Percentiles rank a stretch among this genome's conserved stretches.
Conservation (phyloP, 306 rosid species). For the Cucurbita maxima region DNA sequence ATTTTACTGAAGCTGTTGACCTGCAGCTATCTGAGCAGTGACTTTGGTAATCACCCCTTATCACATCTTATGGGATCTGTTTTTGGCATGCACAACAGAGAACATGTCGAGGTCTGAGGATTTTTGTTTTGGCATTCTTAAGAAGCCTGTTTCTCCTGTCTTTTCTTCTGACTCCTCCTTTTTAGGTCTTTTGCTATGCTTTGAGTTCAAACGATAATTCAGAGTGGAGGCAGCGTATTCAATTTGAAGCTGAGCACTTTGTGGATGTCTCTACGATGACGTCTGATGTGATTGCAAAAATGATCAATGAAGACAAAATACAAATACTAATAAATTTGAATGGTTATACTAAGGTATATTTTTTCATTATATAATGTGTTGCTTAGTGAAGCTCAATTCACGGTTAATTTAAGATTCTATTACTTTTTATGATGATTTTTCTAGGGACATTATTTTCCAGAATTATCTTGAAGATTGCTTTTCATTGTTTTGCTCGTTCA, state of each 20-base stretch:
- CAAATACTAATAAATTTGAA: slow-evolving; percentile 84
- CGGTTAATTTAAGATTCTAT: neutral
- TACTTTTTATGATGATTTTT: neutral
- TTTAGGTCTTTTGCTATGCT: slow-evolving; percentile 87
- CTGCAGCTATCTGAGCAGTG: slow-evolving; percentile 51
- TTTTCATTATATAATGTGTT: neutral
- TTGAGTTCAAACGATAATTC: slow-evolving; percentile 89
- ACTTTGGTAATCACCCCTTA: slow-evolving; percentile 54
- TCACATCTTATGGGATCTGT: slow-evolving; percentile 97
- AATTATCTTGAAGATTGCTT: neutral
- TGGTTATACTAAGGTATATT: slow-evolving; percentile 86
- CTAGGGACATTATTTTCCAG: neutral
- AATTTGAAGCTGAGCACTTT: slow-evolving; percentile 83
- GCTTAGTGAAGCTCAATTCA: neutral
- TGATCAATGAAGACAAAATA: slow-evolving; percentile 74
- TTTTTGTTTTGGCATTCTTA: neutral
- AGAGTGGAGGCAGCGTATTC: slow-evolving; percentile 90
- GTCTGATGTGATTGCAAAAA: slow-evolving; percentile 77
- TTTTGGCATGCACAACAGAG: slow-evolving; percentile 81
- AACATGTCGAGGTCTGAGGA: slow-evolving; percentile 64
- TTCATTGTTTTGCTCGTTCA: neutral
- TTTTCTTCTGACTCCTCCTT: neutral
- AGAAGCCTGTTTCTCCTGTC: neutral
- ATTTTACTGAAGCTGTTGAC: neutral
- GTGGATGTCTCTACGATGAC: slow-evolving; percentile 82